Evolutionary conservation across 192 early-diverging fungal species (phyloP).

Genomic region (Pilaira anomala): DNA sequence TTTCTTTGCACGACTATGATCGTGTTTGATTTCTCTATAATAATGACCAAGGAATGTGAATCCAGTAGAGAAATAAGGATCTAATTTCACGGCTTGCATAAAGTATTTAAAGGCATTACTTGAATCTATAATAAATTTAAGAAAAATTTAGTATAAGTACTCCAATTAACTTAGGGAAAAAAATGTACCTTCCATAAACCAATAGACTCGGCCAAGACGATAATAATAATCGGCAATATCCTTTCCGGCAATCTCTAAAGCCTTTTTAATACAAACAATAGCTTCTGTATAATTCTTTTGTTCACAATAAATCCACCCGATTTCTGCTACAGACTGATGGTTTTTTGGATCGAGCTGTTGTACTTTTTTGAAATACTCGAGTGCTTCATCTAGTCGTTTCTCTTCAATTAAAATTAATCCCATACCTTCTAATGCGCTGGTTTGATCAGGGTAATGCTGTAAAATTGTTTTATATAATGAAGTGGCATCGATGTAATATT

Average conservation of each 20-base stretch:
- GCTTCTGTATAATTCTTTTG: conserved; percentile 55
- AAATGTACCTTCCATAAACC: conserved; percentile 64
- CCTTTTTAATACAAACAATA: conserved; percentile 46
- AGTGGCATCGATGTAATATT: conserved; percentile 53
- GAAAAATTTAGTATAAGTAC: not conserved
- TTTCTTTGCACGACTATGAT: conserved; percentile 66
- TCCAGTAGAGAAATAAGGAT: conserved; percentile 56
- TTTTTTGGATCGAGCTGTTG: conserved; percentile 42
- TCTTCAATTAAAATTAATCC: conserved; percentile 55
- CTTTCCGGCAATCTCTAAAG: conserved; percentile 46
- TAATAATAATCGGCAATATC: conserved; percentile 54
- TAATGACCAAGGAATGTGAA: conserved; percentile 84
- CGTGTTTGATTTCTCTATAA: conserved; percentile 66
- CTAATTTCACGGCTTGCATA: conserved; percentile 67
- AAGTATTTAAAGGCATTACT: conserved; percentile 57
- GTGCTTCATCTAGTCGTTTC: conserved; percentile 55
- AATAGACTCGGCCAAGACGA: conserved; percentile 71
- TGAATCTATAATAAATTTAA: not conserved
- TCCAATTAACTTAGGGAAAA: not conserved
- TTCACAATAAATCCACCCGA: conserved; percentile 63
- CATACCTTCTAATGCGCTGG: conserved; percentile 50
- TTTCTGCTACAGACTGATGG: conserved; percentile 58
- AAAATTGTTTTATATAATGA: conserved; percentile 54
- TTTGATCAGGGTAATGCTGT: conserved; percentile 37
- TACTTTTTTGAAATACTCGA: conserved; percentile 51